phyloP scores from a whole-genome alignment of 345 rosid genomes.

The Gossypium bickii region DNA sequence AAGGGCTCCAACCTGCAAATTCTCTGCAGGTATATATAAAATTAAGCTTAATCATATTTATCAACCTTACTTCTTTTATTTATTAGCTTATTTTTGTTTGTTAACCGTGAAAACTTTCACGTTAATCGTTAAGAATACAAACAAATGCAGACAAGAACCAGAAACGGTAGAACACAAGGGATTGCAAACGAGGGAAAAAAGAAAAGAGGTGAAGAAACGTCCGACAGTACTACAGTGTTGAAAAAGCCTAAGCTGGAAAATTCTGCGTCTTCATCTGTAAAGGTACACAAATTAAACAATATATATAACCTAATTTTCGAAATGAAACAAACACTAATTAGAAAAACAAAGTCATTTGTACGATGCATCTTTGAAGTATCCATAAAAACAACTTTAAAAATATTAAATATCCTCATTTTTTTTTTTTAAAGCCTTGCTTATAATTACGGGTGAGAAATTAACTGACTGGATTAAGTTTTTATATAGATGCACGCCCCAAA shows the following conservation, averaged over 20 bases:
- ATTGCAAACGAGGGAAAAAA: slow-evolving; percentile 51
- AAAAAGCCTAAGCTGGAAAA: slow-evolving; percentile 55
- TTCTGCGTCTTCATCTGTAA: slow-evolving; percentile 50
- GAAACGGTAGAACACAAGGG: slow-evolving; percentile 36
- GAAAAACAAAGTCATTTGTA: background rate
- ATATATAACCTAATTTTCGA: background rate
- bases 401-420: too few species aligned
- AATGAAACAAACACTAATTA: background rate
- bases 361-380: too few species aligned
- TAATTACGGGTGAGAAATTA: background rate
- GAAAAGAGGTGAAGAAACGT: slow-evolving; percentile 57
- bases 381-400: too few species aligned
- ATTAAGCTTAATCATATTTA: slow-evolving; percentile 9
- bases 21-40: slow-evolving; percentile 32
- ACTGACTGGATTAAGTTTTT: background rate
- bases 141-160: slow-evolving; percentile 30
- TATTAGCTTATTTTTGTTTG: background rate
- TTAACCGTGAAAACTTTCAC: background rate
- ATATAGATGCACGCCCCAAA: slow-evolving; percentile 60
- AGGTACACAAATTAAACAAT: slow-evolving; percentile 34
- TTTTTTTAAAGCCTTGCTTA: background rate
- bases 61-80: background rate
- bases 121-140: background rate
- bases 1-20: slow-evolving; percentile 30
- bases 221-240: slow-evolving; percentile 27